Conservation (phyloP, 345 rosid species). For the Ricinus communis region DNA sequence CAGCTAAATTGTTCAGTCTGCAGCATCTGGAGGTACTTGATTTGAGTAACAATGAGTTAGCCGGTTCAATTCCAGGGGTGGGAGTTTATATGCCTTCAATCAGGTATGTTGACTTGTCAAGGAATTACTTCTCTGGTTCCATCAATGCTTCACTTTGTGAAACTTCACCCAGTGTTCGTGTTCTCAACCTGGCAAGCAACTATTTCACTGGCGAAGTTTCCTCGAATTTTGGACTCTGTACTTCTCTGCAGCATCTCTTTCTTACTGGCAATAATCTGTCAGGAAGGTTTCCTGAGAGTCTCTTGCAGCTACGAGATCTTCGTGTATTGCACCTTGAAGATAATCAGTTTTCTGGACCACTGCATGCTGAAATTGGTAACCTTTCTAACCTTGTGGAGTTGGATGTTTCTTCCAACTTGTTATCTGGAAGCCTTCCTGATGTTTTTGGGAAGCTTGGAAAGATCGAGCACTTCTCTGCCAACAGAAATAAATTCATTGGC, state of each 20-base stretch:
- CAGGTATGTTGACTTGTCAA: conserved; percentile 27
- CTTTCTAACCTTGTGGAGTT: too few relatives aligned
- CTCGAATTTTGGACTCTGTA: conserved; percentile 22
- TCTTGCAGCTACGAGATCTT: conserved; percentile 27
- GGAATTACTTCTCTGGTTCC: conserved; percentile 21
- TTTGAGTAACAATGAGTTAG: conserved; percentile 24
- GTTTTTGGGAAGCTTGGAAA: conserved; percentile 27
- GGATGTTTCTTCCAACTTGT: too few relatives aligned
- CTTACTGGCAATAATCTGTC: conserved; percentile 29
- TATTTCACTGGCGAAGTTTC: conserved; percentile 27
- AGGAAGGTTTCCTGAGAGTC: conserved; percentile 24
- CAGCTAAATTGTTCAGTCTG: conserved; percentile 22
- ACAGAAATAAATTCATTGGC: conserved; percentile 28
- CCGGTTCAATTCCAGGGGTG: conserved; percentile 13
- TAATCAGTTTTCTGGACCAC: conserved; percentile 28
- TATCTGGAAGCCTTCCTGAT: conserved; percentile 34
- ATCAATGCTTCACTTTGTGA: conserved; percentile 18
- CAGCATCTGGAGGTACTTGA: conserved; percentile 32
- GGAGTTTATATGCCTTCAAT: conserved; percentile 17
- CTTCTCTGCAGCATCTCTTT: conserved; percentile 27
- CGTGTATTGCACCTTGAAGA: conserved; percentile 22
- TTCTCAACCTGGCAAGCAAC: conserved; percentile 25
- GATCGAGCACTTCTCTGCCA: conserved; percentile 26
- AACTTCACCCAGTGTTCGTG: conserved; percentile 17
- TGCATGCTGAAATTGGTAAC: conserved; percentile 15